A percentile compares a stretch with the other conserved stretches of the same genome.
Conservation (phyloP, 371 early-diverging fungal genomes). For the Lichtheimia corymbifera region DNA sequence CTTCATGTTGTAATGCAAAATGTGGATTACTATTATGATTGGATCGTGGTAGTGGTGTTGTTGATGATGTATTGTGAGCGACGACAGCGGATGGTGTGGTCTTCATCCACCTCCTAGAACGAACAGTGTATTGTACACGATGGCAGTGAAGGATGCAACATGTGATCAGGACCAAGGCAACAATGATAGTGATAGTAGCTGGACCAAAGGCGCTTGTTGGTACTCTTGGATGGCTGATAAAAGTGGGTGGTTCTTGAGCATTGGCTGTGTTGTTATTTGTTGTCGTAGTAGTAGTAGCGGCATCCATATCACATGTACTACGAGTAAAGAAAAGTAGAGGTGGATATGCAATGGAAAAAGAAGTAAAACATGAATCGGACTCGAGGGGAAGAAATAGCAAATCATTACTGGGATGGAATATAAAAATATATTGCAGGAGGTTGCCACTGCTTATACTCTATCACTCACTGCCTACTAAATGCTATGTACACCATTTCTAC, state of each 20-base stretch:
- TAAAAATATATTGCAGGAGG: no score
- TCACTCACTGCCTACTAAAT: no score
- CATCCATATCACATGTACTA: no score
- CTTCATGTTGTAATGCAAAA: background rate
- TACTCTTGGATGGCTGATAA: conserved; percentile 5
- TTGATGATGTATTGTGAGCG: conserved; percentile 1
- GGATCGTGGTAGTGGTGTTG: background rate
- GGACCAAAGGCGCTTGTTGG: conserved; percentile 36
- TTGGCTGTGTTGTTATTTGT: background rate
- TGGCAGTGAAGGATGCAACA: conserved; percentile 38
- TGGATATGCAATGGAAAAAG: no score
- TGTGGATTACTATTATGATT: conserved; percentile 6
- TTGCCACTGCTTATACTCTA: no score
- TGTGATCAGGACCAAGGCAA: conserved; percentile 29
- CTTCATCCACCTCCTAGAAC: conserved; percentile 11
- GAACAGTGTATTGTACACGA: conserved; percentile 26
- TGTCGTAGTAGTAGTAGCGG: background rate
- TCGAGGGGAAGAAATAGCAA: no score
- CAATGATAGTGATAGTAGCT: conserved; percentile 24
- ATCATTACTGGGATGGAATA: no score
- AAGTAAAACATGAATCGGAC: no score
- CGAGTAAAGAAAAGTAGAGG: no score
- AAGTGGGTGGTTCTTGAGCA: background rate
- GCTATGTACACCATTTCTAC: no score
- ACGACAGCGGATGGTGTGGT: background rate